Evolutionary conservation across 129 eudicot genomes (phyloP).

Genomic region (Erigeron canadensis): DNA sequence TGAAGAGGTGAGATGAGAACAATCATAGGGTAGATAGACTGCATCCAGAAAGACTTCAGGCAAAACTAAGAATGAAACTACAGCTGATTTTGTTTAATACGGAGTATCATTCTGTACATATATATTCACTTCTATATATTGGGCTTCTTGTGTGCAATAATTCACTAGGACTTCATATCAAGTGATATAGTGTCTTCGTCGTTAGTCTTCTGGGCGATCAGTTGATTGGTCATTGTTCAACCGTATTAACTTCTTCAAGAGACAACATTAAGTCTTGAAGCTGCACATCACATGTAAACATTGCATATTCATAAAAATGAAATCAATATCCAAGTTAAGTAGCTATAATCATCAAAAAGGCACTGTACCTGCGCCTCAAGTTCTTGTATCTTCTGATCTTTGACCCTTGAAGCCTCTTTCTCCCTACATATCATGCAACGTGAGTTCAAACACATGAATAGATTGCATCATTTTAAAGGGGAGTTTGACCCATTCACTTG

Average conservation of each 20-base stretch:
- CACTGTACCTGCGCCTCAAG: constrained; percentile 66
- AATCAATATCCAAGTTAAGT: background rate
- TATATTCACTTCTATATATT: too few species aligned
- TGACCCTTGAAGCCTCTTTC: constrained; percentile 48
- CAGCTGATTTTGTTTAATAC: background rate
- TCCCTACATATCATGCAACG: constrained; percentile 50
- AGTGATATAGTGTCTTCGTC: background rate
- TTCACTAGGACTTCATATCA: constrained; percentile 10
- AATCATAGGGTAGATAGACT: too few species aligned
- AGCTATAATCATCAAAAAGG: background rate
- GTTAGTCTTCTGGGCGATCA: background rate
- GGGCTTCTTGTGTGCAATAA: background rate
- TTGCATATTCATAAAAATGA: background rate
- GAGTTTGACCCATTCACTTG: background rate
- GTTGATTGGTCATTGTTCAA: constrained; percentile 9
- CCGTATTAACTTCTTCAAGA: constrained; percentile 31
- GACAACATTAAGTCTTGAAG: constrained; percentile 33
- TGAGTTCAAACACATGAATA: background rate
- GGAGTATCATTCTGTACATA: constrained; percentile 17
- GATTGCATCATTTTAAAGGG: background rate
- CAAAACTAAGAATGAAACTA: too few species aligned
- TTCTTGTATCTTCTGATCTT: constrained; percentile 72
- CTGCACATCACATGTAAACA: constrained; percentile 11
- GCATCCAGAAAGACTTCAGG: too few species aligned
- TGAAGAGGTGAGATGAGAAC: too few species aligned